phyloP scores from a whole-genome alignment of 495 filamentous ascomycete genomes.

The Hyaloscypha variabilis region DNA sequence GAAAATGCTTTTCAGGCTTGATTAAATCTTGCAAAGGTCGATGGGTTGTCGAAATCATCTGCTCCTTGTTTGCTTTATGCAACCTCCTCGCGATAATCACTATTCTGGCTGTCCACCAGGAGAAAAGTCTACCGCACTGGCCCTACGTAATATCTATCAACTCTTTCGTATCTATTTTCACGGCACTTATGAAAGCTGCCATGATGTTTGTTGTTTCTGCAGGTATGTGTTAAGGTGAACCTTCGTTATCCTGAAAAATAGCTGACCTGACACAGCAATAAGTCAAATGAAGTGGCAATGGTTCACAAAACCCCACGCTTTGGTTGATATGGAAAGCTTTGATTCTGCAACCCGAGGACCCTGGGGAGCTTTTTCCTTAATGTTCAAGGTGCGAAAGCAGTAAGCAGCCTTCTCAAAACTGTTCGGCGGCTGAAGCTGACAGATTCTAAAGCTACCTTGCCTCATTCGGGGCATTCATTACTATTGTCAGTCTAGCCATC shows the following conservation, averaged over 20 bases:
- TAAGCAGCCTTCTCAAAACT: not conserved
- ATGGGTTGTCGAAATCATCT: constrained; percentile 1
- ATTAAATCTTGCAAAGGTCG: not conserved
- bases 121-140: too few species aligned
- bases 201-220: too few species aligned
- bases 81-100: not conserved
- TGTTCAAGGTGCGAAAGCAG: not conserved
- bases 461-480: not conserved
- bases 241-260: too few species aligned
- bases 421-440: not conserved
- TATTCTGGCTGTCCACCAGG: too few species aligned
- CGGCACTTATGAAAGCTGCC: too few species aligned
- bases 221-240: too few species aligned
- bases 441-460: not conserved
- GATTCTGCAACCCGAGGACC: not conserved
- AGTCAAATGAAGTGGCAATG: not conserved
- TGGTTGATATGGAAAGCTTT: not conserved
- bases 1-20: not conserved
- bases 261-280: not conserved
- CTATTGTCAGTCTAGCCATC: not conserved
- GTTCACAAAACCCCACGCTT: not conserved
- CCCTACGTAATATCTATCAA: too few species aligned
- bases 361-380: not conserved
- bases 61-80: constrained; percentile 4
- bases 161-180: too few species aligned